These are phyloP conservation scores for Parasitella parasitica DNA, from an alignment of 371 early-diverging fungal species.

Conservation along the genomic window DNA sequence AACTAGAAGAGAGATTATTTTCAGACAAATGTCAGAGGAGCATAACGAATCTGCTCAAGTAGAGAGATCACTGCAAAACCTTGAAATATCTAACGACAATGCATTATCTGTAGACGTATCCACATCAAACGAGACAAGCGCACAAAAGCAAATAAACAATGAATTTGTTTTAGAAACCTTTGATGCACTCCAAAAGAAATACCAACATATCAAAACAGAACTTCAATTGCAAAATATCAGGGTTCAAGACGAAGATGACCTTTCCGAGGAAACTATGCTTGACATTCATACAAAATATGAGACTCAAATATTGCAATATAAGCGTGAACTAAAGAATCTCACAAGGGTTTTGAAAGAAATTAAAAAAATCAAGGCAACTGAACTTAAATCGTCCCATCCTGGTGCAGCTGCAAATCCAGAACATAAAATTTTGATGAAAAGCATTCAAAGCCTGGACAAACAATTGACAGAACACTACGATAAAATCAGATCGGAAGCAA, in stretches of 20 bases:
- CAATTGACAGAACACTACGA: conserved; percentile 29
- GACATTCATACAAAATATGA: conserved; percentile 11
- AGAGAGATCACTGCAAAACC: conserved; percentile 12
- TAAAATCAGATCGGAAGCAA: conserved; percentile 14
- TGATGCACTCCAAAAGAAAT: conserved; percentile 15
- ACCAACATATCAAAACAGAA: conserved; percentile 4
- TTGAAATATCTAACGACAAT: conserved; percentile 8
- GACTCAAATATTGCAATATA: conserved; percentile 6
- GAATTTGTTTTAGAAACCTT: conserved; percentile 5
- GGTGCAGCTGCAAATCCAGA: conserved; percentile 4
- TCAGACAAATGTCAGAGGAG: conserved; percentile 21
- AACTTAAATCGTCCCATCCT: neutral
- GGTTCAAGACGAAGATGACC: neutral
- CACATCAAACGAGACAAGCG: neutral
- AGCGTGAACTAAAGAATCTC: conserved; percentile 14
- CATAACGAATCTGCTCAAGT: conserved; percentile 14
- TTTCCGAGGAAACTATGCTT: neutral
- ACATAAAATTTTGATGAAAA: conserved; percentile 18
- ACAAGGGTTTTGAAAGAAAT: conserved; percentile 18
- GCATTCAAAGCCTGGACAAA: conserved; percentile 14
- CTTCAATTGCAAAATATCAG: conserved; percentile 2
- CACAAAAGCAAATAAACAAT: neutral
- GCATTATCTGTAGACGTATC: neutral
- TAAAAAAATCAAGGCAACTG: conserved; percentile 10
- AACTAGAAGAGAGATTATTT: conserved; percentile 12